Evolutionary conservation across 179 eudicot genomes (phyloP).

Genomic region (Sideroxylon spinosum): DNA sequence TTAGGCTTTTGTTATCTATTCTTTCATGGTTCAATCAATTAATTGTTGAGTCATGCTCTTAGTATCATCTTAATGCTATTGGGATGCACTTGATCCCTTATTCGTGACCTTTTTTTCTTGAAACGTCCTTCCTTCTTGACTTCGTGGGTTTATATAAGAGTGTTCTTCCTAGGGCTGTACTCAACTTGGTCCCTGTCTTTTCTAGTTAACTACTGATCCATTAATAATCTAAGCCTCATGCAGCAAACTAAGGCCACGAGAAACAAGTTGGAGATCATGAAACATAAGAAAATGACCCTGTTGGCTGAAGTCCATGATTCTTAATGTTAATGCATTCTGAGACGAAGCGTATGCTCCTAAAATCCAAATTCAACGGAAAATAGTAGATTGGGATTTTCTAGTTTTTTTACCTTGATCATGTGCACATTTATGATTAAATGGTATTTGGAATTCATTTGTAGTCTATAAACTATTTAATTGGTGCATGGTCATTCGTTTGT

Average conservation of each 20-base stretch:
- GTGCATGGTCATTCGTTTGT: not conserved
- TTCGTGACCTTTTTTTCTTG: not conserved
- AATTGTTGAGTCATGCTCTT: not conserved
- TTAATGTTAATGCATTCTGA: not conserved
- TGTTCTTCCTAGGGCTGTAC: not conserved
- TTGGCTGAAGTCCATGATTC: constrained; percentile 38
- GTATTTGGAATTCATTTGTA: not conserved
- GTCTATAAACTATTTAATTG: not conserved
- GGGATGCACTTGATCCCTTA: not conserved
- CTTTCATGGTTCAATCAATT: not conserved
- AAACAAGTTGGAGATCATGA: constrained; percentile 30
- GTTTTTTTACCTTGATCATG: not conserved
- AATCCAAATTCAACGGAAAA: not conserved
- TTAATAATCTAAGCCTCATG: constrained; percentile 4
- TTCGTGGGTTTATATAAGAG: not conserved
- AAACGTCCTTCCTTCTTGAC: not conserved
- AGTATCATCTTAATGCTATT: no score
- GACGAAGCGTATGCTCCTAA: not conserved
- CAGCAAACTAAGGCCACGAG: constrained; percentile 32
- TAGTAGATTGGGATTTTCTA: not conserved
- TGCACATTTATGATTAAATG: not conserved
- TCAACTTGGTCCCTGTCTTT: not conserved
- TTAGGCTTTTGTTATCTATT: not conserved
- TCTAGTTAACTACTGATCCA: not conserved
- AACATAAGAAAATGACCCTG: constrained; percentile 29